phyloP scores from a whole-genome alignment of 2,329 filamentous ascomycete genomes.

The Ambrosiella xylebori region DNA sequence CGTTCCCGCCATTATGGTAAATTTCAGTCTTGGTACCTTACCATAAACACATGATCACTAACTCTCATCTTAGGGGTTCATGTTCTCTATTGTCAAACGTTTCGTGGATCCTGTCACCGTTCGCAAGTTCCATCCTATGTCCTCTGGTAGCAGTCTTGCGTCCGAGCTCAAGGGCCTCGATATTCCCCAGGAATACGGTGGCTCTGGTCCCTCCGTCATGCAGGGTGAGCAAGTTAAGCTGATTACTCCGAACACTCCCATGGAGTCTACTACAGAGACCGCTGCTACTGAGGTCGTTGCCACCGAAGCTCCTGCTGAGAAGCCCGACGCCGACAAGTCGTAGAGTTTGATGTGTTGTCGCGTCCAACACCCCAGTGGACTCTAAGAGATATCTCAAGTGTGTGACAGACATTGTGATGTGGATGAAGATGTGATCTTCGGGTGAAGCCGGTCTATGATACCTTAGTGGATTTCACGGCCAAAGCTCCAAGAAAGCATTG shows the following conservation, averaged over 20 bases:
- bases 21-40: neutral
- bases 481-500: no score
- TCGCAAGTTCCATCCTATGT: slow-evolving; percentile 65
- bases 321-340: slow-evolving; percentile 13
- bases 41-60: neutral
- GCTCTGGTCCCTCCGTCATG: slow-evolving; percentile 37
- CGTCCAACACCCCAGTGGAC: neutral
- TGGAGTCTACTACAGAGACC: slow-evolving; percentile 2
- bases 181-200: slow-evolving; percentile 65
- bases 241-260: slow-evolving; percentile 11
- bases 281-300: neutral
- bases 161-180: slow-evolving; percentile 40
- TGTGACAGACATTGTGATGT: no score
- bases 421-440: no score
- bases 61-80: slow-evolving; percentile 38
- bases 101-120: slow-evolving; percentile 57
- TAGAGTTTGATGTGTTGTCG: slow-evolving; percentile 12
- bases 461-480: no score
- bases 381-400: neutral
- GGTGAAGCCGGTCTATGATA: no score
- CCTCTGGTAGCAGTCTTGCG: slow-evolving; percentile 53
- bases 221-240: slow-evolving; percentile 21
- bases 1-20: slow-evolving; percentile 63
- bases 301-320: slow-evolving; percentile 8
- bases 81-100: slow-evolving; percentile 58